Base-by-base conservation (phyloP, 345 rosid species). In the Salix suchowensis region DNA sequence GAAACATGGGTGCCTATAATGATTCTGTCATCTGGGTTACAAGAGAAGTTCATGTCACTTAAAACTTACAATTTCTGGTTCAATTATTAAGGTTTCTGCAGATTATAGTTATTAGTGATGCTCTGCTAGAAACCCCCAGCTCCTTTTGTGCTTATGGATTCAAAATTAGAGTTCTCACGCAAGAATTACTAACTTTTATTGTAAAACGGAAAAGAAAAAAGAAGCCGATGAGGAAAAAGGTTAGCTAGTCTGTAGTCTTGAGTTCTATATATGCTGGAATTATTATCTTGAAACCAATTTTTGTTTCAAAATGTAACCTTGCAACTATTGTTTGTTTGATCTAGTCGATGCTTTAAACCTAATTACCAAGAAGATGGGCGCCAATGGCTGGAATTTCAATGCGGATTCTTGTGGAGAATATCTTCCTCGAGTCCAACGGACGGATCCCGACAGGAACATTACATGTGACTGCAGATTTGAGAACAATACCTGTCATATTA, bases 271-370 rank as follows among this genome's bases (percentile, higher is more conserved):
- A 10, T 19, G 62, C 42, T 50, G 64, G 42, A 8, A 18, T 55
- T 28, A 24, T 14, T 19, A 14, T 28, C 21, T 42, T 42, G 23
- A 68, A 0, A 55, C 61, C 16, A 26, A 8, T 28, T 48, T 46
- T 19, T 58, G 21, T 70, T 70, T 26, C 54, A 10, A 70, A 70
- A 5, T 70, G 36, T 70, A 19, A 71, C 65, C 46, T n/a, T 34
- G 65, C 60, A 46, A 14, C 54, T 55, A 3, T 72, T 37, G 12
- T 58, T 12, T 72, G 34, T 23, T 58, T 55, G 26, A 55, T 42
- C 72, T 34, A 87, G 92, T 86, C 77, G 92, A 86, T 75, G 87
- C 79, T 74, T 77, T 89, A 60, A 76, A 81, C 52, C 74, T 84
- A 83, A 81, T 86, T 65, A 68, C 82, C 26, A 81, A 71, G n/a